A percentile compares a stretch with the other conserved stretches of the same genome.
These are phyloP conservation scores for Peribolospora kevripleyi DNA, from an alignment of 768 basidiomycete genomes.

Conservation along the genomic window DNA sequence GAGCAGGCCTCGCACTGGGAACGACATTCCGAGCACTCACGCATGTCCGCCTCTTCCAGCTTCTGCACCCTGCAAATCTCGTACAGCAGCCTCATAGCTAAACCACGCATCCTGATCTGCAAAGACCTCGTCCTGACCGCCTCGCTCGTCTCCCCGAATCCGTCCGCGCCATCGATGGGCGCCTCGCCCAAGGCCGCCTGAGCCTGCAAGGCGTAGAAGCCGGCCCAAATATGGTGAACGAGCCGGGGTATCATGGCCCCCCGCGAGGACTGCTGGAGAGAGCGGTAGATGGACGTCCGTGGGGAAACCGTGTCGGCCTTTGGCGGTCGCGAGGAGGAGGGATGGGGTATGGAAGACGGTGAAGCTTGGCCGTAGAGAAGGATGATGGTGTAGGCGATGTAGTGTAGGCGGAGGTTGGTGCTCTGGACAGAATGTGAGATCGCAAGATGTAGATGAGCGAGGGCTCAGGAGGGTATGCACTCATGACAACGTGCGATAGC, in stretches of 20 bases:
- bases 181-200: constrained; percentile 24
- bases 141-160: constrained; percentile 8
- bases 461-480: constrained; percentile 4
- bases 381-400: constrained; percentile 55
- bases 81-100: constrained; percentile 29
- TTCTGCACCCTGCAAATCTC: constrained; percentile 85
- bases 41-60: constrained; percentile 47
- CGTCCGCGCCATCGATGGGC: constrained; percentile 3
- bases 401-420: constrained; percentile 61
- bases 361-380: constrained; percentile 37
- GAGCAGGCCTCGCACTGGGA: background rate
- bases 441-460: constrained; percentile 6
- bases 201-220: constrained; percentile 40
- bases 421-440: constrained; percentile 26
- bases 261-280: constrained; percentile 4
- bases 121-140: constrained; percentile 4
- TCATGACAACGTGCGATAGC: constrained; percentile 2
- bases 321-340: constrained; percentile 23
- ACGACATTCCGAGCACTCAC: constrained; percentile 25
- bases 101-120: no score
- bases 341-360: constrained; percentile 38
- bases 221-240: constrained; percentile 62
- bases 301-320: background rate
- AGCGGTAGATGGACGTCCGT: background rate
- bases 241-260: constrained; percentile 33